A percentile compares a stretch with the other conserved stretches of the same genome.
phyloP scores from a whole-genome alignment of 371 early-diverging fungal species.

The Lichtheimia ornata region DNA sequence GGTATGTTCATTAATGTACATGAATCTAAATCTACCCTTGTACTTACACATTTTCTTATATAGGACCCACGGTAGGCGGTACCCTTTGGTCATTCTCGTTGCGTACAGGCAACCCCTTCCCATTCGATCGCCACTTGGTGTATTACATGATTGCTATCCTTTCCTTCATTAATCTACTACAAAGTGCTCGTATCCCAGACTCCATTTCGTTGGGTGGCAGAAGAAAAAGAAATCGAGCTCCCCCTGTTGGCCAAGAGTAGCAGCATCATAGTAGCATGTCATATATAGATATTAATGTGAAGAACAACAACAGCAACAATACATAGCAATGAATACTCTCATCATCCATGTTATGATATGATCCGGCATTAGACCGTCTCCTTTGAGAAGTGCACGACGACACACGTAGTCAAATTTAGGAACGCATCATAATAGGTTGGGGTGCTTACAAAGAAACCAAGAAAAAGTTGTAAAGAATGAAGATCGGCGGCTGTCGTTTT shows the following conservation, averaged over 20 bases:
- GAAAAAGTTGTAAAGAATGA: too few relatives aligned
- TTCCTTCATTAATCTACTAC: slow-evolving; percentile 34
- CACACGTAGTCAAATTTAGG: too few relatives aligned
- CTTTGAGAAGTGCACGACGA: too few relatives aligned
- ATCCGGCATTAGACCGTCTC: too few relatives aligned
- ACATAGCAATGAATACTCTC: too few relatives aligned
- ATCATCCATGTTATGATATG: too few relatives aligned
- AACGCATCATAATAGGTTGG: too few relatives aligned
- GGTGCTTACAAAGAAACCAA: too few relatives aligned
- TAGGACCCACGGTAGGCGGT: slow-evolving; percentile 65
- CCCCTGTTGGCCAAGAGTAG: not conserved
- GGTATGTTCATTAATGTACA: slow-evolving; percentile 35
- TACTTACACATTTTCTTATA: not conserved
- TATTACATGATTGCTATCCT: slow-evolving; percentile 50
- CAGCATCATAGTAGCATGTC: not conserved
- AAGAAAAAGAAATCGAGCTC: not conserved
- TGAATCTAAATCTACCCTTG: too few relatives aligned
- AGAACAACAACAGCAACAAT: too few relatives aligned
- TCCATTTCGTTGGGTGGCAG: slow-evolving; percentile 21
- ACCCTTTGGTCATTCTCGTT: slow-evolving; percentile 68
- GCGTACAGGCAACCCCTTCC: slow-evolving; percentile 51
- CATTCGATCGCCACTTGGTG: slow-evolving; percentile 66
- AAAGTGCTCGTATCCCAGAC: slow-evolving; percentile 41
- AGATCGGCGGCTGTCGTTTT: too few relatives aligned
- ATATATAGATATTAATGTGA: too few relatives aligned